Percentiles rank a stretch among this genome's conserved stretches.
Conservation (phyloP, 352 stramenopile genomes). For the Phytophthora colocasiae region DNA sequence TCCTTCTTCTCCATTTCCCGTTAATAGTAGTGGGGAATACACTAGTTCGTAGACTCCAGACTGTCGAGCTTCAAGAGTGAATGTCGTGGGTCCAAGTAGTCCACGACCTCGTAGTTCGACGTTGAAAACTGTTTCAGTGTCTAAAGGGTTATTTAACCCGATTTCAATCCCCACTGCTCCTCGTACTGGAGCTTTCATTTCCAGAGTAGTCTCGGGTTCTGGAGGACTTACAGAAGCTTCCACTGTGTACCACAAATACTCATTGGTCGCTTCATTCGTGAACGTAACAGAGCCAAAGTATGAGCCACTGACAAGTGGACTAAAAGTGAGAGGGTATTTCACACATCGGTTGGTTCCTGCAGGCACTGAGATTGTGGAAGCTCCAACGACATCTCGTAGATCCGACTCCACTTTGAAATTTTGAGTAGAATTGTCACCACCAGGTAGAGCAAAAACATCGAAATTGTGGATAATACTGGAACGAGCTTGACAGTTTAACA, state of each 20-base stretch:
- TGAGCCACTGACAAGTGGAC: slow-evolving; percentile 87
- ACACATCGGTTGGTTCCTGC: slow-evolving; percentile 19
- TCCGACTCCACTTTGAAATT: slow-evolving; percentile 92
- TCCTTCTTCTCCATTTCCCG: slow-evolving; percentile 56
- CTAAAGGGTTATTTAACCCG: slow-evolving; percentile 89
- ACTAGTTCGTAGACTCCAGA: slow-evolving; percentile 91
- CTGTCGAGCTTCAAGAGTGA: slow-evolving; percentile 75
- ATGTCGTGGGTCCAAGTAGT: slow-evolving; percentile 78
- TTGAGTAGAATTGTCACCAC: slow-evolving; percentile 47
- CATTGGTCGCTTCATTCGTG: slow-evolving; percentile 76
- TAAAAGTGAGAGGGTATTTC: slow-evolving; percentile 89
- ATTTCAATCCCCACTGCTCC: slow-evolving; percentile 91
- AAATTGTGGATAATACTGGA: slow-evolving; percentile 87
- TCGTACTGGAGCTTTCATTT: slow-evolving; percentile 85
- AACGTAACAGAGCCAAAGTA: slow-evolving; percentile 96
- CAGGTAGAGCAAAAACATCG: slow-evolving; percentile 62
- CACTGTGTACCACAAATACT: slow-evolving; percentile 95
- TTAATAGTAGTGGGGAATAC: slow-evolving; percentile 89
- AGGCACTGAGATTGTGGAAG: slow-evolving; percentile 57
- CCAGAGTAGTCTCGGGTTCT: slow-evolving; percentile 79
- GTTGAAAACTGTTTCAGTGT: slow-evolving; percentile 83
- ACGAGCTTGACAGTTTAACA: slow-evolving; percentile 86
- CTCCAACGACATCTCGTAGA: slow-evolving; percentile 88
- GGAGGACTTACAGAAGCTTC: slow-evolving; percentile 85
- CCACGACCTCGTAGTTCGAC: slow-evolving; percentile 89